Conservation (phyloP, 805 yeast genomes). For the Candida silvicultrix region DNA sequence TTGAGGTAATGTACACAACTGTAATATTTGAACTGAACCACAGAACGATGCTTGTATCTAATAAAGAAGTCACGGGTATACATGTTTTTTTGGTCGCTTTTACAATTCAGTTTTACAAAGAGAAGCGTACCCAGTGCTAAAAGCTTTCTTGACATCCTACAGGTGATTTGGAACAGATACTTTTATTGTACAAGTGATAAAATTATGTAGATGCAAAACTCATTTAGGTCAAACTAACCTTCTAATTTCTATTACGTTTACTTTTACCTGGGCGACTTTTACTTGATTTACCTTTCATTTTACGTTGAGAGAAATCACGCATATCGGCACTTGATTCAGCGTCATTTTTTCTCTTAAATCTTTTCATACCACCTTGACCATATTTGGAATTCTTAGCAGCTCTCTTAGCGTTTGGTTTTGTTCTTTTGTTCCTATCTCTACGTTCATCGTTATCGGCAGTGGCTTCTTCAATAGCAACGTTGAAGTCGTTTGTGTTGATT, state of each 20-base stretch:
- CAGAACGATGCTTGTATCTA: too few species aligned
- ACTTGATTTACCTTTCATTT: constrained; percentile 41
- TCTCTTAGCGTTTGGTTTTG: constrained; percentile 58
- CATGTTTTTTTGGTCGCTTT: too few species aligned
- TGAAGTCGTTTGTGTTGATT: constrained; percentile 68
- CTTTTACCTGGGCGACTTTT: constrained; percentile 48
- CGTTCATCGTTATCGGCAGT: constrained; percentile 37
- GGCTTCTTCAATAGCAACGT: constrained; percentile 86
- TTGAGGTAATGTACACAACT: neutral
- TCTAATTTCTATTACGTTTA: constrained; percentile 29
- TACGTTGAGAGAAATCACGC: constrained; percentile 45
- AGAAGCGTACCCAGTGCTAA: too few species aligned
- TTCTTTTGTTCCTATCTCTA: constrained; percentile 34
- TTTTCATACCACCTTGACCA: constrained; percentile 75
- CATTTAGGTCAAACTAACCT: too few species aligned
- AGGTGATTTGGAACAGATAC: neutral
- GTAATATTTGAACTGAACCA: too few species aligned
- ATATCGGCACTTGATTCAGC: constrained; percentile 67
- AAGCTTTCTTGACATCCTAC: too few species aligned
- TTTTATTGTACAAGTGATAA: neutral
- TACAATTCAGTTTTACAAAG: too few species aligned
- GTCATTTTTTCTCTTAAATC: constrained; percentile 67
- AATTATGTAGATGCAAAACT: too few species aligned
- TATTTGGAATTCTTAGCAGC: constrained; percentile 65
- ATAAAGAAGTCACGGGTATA: too few species aligned